A percentile compares a stretch with the other conserved stretches of the same genome.
Evolutionary conservation across 495 filamentous ascomycete genomes (phyloP).

Genomic region (Extremus antarcticus): DNA sequence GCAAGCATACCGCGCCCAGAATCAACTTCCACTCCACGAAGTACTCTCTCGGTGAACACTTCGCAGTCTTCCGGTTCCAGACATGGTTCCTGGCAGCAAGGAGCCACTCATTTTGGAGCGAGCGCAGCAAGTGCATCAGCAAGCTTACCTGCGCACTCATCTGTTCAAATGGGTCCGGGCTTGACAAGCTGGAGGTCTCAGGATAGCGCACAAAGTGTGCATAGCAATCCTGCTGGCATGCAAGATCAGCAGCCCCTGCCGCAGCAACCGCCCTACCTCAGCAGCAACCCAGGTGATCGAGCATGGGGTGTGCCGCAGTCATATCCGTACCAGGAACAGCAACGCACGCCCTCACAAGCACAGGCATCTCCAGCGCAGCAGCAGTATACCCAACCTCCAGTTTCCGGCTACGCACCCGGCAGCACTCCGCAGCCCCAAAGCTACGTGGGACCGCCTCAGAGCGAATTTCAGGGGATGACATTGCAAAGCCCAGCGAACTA

Average conservation of each 20-base stretch:
- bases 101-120: background rate
- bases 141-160: background rate
- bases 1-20: slow-evolving; percentile 9
- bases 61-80: slow-evolving; percentile 7
- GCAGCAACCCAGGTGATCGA: background rate
- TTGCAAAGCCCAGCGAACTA: slow-evolving; percentile 8
- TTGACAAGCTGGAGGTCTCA: slow-evolving; percentile 17
- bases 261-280: background rate
- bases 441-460: slow-evolving; percentile 1
- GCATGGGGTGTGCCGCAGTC: background rate
- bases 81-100: slow-evolving; percentile 17
- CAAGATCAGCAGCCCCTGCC: background rate
- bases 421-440: slow-evolving; percentile 1
- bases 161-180: background rate
- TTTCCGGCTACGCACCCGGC: background rate
- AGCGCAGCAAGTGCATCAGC: background rate
- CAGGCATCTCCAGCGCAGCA: background rate
- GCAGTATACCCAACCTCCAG: slow-evolving; percentile 1
- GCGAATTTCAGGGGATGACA: slow-evolving; percentile 10
- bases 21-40: slow-evolving; percentile 11
- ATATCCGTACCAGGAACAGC: background rate
- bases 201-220: slow-evolving; percentile 7
- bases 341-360: background rate
- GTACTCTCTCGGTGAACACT: slow-evolving; percentile 4
- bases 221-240: background rate